Evolutionary conservation across 192 early-diverging fungal genomes (phyloP).

Genomic region (Backusella mclennaniae): DNA sequence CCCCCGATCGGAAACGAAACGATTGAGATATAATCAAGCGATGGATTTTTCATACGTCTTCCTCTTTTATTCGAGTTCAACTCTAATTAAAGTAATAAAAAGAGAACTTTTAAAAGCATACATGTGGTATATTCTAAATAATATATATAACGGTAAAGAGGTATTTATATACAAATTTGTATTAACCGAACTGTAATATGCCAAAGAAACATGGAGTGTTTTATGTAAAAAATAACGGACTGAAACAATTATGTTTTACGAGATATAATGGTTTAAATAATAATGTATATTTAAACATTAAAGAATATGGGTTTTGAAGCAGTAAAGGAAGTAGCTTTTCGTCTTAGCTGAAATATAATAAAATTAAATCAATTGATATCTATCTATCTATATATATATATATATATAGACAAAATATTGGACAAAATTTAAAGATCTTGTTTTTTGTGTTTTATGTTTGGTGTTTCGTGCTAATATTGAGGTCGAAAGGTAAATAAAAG

Average conservation of each 20-base stretch:
- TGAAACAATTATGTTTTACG: not conserved
- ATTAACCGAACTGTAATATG: not conserved
- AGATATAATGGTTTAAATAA: not conserved
- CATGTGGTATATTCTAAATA: no score
- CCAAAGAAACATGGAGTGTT: not conserved
- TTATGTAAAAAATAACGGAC: not conserved
- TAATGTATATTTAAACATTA: not conserved
- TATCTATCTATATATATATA: not conserved
- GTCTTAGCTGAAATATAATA: not conserved
- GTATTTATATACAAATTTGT: not conserved
- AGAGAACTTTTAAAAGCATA: no score
- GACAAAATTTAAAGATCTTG: not conserved
- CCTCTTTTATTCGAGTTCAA: not conserved
- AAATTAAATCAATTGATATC: not conserved
- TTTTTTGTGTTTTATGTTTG: not conserved
- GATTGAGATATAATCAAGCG: not conserved
- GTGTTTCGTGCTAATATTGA: not conserved
- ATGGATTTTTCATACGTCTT: not conserved
- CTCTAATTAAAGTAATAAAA: not conserved
- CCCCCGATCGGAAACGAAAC: not conserved
- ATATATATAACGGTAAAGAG: no score
- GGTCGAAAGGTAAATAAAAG: not conserved
- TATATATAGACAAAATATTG: not conserved
- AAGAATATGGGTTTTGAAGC: not conserved
- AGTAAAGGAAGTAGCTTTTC: not conserved